A percentile compares a stretch with the other conserved stretches of the same genome.
These are phyloP conservation scores for Raffaelea ambrosiae DNA, from an alignment of 2,329 filamentous ascomycete species.

Conservation along the genomic window DNA sequence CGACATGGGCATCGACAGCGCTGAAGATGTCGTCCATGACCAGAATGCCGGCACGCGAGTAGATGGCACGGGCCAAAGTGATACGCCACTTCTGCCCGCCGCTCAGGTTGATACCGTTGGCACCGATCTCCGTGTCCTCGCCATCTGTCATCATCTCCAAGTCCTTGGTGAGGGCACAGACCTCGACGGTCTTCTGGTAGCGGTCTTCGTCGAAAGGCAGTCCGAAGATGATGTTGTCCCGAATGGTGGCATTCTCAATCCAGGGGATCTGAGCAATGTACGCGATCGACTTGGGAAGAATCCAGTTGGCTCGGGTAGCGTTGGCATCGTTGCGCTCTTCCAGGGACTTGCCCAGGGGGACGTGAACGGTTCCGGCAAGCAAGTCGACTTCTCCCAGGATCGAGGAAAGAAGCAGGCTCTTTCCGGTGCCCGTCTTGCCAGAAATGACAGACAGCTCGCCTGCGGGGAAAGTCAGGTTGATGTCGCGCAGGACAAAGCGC, in stretches of 20 bases:
- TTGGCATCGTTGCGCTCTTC: constrained; percentile 51
- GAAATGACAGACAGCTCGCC: constrained; percentile 66
- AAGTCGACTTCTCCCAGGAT: constrained; percentile 70
- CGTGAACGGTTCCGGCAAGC: constrained; percentile 50
- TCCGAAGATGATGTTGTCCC: constrained; percentile 71
- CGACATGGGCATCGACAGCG: constrained; percentile 73
- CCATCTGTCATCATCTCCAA: constrained; percentile 68
- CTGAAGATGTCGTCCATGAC: constrained; percentile 80
- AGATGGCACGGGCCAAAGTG: constrained; percentile 70
- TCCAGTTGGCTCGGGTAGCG: constrained; percentile 59
- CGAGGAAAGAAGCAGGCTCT: constrained; percentile 64
- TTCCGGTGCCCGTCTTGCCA: constrained; percentile 70
- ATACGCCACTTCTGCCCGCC: constrained; percentile 80
- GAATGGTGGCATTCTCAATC: constrained; percentile 76
- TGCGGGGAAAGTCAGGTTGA: constrained; percentile 58
- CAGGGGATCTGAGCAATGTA: constrained; percentile 75
- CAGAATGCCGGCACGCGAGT: constrained; percentile 68
- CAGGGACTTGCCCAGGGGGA: constrained; percentile 40
- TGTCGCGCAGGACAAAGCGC: constrained; percentile 55
- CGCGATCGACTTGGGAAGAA: constrained; percentile 59
- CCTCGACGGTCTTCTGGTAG: constrained; percentile 61
- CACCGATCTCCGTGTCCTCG: constrained; percentile 72
- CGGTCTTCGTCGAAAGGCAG: constrained; percentile 60
- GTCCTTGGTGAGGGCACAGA: constrained; percentile 68
- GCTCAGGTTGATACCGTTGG: constrained; percentile 76